phyloP scores from a whole-genome alignment of 306 rosid genomes.

The Medicago truncatula region DNA sequence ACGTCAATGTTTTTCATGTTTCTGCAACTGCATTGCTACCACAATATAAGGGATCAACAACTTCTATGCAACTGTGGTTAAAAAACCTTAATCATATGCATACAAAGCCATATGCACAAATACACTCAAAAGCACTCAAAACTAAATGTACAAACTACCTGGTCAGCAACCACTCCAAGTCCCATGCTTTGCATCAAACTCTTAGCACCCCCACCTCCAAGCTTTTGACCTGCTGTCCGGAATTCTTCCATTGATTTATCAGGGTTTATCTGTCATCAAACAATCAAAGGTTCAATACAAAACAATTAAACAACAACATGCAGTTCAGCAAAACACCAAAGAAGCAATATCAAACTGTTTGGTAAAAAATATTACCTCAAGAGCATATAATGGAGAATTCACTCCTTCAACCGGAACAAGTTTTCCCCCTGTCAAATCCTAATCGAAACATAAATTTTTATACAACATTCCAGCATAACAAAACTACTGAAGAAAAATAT shows the following conservation, averaged over 20 bases:
- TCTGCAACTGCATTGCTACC: neutral
- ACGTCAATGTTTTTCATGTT: neutral
- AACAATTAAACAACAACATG: neutral
- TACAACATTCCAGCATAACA: constrained; percentile 14
- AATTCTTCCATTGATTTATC: constrained; percentile 82
- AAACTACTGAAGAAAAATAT: constrained; percentile 25
- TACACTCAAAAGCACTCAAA: constrained; percentile 20
- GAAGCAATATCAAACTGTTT: constrained; percentile 5
- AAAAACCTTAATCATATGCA: neutral
- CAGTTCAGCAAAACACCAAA: constrained; percentile 8
- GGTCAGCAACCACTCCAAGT: constrained; percentile 77
- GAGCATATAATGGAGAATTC: constrained; percentile 78
- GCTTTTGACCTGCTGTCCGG: constrained; percentile 50
- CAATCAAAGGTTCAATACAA: constrained; percentile 40
- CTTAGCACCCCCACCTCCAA: constrained; percentile 71
- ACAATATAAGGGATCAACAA: neutral
- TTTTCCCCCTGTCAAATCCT: constrained; percentile 89
- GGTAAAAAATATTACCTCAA: constrained; percentile 61
- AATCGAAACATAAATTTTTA: constrained; percentile 9
- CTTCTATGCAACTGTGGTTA: neutral
- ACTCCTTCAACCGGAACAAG: constrained; percentile 84
- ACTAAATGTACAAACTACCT: constrained; percentile 51
- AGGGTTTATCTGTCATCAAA: constrained; percentile 68
- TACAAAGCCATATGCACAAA: constrained; percentile 13
- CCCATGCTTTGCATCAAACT: constrained; percentile 88